Percentiles rank a stretch among this genome's conserved stretches.
phyloP scores from a whole-genome alignment of 305 asterid genomes.

The Coffea humblotiana region DNA sequence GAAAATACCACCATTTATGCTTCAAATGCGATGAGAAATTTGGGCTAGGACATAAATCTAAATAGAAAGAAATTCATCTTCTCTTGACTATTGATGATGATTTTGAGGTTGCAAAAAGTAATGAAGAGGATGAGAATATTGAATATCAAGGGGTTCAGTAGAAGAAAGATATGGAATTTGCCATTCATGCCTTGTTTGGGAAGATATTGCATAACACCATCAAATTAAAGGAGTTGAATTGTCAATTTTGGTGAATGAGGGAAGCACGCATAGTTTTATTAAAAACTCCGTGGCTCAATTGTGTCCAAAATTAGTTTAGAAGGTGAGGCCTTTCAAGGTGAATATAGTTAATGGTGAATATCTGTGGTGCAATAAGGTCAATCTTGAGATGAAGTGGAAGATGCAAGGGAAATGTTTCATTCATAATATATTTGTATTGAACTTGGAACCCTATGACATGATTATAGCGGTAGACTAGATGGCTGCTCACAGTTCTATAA shows the following conservation, averaged over 20 bases:
- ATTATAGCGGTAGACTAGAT: too few relatives aligned
- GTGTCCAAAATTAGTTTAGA: too few relatives aligned
- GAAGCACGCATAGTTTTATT: not conserved
- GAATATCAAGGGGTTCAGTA: too few relatives aligned
- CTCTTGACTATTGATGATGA: not conserved
- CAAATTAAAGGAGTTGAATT: too few relatives aligned
- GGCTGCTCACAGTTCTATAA: too few relatives aligned
- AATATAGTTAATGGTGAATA: not conserved
- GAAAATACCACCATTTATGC: not conserved
- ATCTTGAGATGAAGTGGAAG: not conserved
- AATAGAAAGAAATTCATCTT: too few relatives aligned
- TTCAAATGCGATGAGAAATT: not conserved
- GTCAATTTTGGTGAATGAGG: not conserved
- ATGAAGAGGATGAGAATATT: not conserved
- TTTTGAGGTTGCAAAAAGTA: accelerated
- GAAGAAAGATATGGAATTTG: too few relatives aligned
- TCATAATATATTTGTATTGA: too few relatives aligned
- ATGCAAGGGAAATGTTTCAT: not conserved
- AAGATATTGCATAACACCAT: not conserved
- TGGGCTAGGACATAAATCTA: not conserved
- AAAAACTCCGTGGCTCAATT: accelerated
- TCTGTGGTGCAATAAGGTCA: too few relatives aligned
- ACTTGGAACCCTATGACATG: not conserved
- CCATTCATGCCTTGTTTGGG: not conserved
- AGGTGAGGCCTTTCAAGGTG: not conserved